phyloP scores from a whole-genome alignment of 306 rosid genomes.

The Ormosia emarginata region DNA sequence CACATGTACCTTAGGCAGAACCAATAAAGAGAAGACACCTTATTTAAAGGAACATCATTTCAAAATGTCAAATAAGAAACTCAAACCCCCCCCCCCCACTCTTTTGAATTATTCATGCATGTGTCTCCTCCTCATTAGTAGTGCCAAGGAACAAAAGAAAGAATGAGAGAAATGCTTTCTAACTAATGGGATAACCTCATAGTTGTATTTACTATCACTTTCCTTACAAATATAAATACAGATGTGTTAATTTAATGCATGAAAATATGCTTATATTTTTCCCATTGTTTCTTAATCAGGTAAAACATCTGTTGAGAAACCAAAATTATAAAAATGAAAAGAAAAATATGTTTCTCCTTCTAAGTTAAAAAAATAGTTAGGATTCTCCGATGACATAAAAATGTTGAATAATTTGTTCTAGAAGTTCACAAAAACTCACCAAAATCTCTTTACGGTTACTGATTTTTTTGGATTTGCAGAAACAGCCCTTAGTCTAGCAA shows the following conservation, averaged over 20 bases:
- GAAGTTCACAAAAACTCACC: slow-evolving; percentile 57
- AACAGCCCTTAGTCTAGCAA: slow-evolving; percentile 74
- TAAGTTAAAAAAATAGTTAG: not conserved
- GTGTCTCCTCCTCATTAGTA: not conserved
- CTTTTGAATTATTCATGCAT: not conserved
- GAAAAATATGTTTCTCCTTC: not conserved
- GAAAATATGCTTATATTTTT: not conserved
- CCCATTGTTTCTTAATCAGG: not conserved
- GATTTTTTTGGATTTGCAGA: slow-evolving; percentile 76
- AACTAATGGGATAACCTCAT: not conserved
- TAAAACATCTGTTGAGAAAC: not conserved
- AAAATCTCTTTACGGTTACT: slow-evolving; percentile 56
- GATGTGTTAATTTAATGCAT: not conserved
- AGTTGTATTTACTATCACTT: not conserved
- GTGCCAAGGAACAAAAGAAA: not conserved
- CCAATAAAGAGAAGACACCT: slow-evolving; percentile 5
- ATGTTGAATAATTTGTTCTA: slow-evolving; percentile 4
- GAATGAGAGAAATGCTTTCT: not conserved
- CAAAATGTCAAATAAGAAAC: slow-evolving; percentile 17
- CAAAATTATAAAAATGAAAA: not conserved
- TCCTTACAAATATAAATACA: not conserved
- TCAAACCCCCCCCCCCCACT: not conserved
- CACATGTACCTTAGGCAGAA: not conserved
- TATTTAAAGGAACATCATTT: not conserved
- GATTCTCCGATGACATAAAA: not conserved